Evolutionary conservation across 495 filamentous ascomycete species (phyloP).

Genomic region (Annulohypoxylon maeteangense): DNA sequence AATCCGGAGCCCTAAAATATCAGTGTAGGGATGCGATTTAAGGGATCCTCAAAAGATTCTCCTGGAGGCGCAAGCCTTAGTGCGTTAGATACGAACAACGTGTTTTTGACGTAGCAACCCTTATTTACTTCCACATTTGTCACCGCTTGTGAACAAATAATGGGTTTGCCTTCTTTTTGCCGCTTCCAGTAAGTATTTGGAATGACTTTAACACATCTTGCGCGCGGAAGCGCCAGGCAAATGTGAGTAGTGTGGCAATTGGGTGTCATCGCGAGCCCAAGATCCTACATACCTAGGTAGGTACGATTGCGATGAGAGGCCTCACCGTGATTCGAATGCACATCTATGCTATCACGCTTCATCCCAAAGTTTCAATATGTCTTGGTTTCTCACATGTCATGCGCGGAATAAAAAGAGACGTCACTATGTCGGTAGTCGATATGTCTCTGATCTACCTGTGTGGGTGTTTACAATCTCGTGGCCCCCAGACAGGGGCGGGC

Average conservation of each 20-base stretch:
- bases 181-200: slow-evolving; percentile 1
- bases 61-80: background rate
- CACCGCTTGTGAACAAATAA: background rate
- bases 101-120: background rate
- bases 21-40: background rate
- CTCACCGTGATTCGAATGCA: slow-evolving; percentile 16
- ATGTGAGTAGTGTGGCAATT: slow-evolving; percentile 19
- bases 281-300: too few species aligned
- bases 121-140: background rate
- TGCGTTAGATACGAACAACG: background rate
- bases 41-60: background rate
- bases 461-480: slow-evolving; percentile 18
- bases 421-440: slow-evolving; percentile 35
- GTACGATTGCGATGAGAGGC: slow-evolving; percentile 17
- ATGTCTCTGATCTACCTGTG: slow-evolving; percentile 31
- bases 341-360: slow-evolving; percentile 21
- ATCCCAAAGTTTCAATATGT: slow-evolving; percentile 9
- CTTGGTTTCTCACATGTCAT: slow-evolving; percentile 26
- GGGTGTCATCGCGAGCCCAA: slow-evolving; percentile 1
- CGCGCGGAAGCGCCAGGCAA: background rate
- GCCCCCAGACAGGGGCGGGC: slow-evolving; percentile 19
- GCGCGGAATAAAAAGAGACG: slow-evolving; percentile 24
- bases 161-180: slow-evolving; percentile 9
- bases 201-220: slow-evolving; percentile 17
- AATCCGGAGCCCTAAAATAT: background rate